phyloP scores from a whole-genome alignment of 1,284 basidiomycete genomes.

The Neolentinus lepideus region DNA sequence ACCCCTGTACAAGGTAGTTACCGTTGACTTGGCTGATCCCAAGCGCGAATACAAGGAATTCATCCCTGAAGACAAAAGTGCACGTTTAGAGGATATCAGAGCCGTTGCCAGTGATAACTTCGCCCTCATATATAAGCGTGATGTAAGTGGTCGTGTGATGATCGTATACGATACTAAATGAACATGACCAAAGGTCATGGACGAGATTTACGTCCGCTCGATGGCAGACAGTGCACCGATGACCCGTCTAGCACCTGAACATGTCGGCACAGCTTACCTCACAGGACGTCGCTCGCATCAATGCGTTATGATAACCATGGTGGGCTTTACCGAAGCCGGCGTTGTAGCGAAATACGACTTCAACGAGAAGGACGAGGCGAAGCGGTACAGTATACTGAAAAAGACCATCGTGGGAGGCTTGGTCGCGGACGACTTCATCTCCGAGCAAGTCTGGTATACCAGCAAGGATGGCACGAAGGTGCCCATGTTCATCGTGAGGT shows the following conservation, averaged over 20 bases:
- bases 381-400: conserved; percentile 54
- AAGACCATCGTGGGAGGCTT: conserved; percentile 61
- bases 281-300: conserved; percentile 46
- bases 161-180: background rate
- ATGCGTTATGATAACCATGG: conserved; percentile 66
- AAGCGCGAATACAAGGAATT: conserved; percentile 47
- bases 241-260: conserved; percentile 54
- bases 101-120: conserved; percentile 56
- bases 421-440: conserved; percentile 63
- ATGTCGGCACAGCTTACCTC: conserved; percentile 64
- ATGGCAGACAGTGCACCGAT: conserved; percentile 49
- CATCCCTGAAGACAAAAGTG: conserved; percentile 67
- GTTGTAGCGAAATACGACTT: conserved; percentile 63
- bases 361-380: conserved; percentile 31
- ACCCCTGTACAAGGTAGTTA: conserved; percentile 60
- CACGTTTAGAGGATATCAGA: conserved; percentile 45
- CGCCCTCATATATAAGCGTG: conserved; percentile 64
- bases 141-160: conserved; percentile 37
- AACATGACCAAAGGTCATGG: conserved; percentile 50
- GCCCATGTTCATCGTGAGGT: conserved; percentile 84
- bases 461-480: conserved; percentile 79
- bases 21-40: conserved; percentile 55
- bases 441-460: conserved; percentile 70
- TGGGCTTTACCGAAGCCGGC: conserved; percentile 72
- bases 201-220: conserved; percentile 75